Evolutionary conservation across 139 green algal species (phyloP).

Genomic region (Edaphochlamys debaryana): DNA sequence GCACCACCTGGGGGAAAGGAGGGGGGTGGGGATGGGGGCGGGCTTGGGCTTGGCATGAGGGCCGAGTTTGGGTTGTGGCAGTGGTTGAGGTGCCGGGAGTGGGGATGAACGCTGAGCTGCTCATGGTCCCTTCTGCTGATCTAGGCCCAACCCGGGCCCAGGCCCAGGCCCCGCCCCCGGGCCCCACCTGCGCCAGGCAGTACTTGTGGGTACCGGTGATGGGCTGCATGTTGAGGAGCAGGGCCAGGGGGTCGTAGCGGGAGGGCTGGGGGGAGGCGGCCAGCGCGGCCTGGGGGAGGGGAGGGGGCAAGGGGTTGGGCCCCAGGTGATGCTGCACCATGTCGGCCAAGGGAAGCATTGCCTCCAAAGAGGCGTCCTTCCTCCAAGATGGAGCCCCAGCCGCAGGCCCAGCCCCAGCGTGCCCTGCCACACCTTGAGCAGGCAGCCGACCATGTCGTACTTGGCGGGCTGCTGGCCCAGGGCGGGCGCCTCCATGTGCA

Average conservation of each 20-base stretch:
- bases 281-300: slow-evolving; percentile 9
- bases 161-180: background rate
- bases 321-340: background rate
- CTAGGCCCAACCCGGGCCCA: no score
- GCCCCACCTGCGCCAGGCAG: slow-evolving; percentile 9
- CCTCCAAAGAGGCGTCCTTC: no score
- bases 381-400: no score
- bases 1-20: slow-evolving; percentile 4
- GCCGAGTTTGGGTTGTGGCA: no score
- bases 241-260: slow-evolving; percentile 33
- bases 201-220: slow-evolving; percentile 24
- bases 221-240: slow-evolving; percentile 5
- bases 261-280: slow-evolving; percentile 8
- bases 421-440: slow-evolving; percentile 7
- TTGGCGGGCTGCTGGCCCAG: slow-evolving; percentile 1
- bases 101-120: background rate
- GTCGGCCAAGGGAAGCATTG: no score
- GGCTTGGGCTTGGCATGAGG: no score
- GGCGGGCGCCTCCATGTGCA: slow-evolving; percentile 10
- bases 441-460: slow-evolving; percentile 34
- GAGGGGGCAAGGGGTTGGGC: no score
- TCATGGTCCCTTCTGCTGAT: no score
- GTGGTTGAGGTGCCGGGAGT: no score
- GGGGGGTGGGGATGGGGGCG: no score
- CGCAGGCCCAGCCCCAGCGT: no score